Conservation (phyloP, 345 rosid species). For the Gossypium stocksii region DNA sequence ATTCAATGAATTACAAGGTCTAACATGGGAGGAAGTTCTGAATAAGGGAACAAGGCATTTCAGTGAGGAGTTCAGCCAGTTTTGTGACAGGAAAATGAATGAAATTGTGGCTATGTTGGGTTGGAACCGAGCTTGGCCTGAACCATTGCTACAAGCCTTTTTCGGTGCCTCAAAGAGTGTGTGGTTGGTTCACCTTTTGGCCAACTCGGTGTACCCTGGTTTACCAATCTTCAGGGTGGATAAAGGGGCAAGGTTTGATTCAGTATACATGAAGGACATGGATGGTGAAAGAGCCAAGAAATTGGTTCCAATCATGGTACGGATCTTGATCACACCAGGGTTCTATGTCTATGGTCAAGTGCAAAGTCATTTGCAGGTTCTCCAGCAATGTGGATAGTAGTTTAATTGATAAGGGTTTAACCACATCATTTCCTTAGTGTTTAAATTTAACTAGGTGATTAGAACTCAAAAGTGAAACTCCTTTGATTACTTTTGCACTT, state of each 20-base stretch:
- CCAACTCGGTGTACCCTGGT: constrained; percentile 84
- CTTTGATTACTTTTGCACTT: too few relatives aligned
- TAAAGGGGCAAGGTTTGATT: constrained; percentile 52
- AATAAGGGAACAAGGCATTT: constrained; percentile 83
- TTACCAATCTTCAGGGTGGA: constrained; percentile 73
- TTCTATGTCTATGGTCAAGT: constrained; percentile 84
- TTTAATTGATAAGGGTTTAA: constrained; percentile 20
- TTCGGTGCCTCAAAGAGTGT: constrained; percentile 78
- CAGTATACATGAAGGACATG: constrained; percentile 78
- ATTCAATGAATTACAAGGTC: constrained; percentile 46
- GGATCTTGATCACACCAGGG: constrained; percentile 85
- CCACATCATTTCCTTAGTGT: constrained; percentile 20
- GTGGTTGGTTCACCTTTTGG: constrained; percentile 85
- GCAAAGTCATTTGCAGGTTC: constrained; percentile 84
- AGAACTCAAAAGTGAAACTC: too few relatives aligned
- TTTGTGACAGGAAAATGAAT: constrained; percentile 89
- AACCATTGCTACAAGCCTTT: constrained; percentile 73
- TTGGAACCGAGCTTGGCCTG: constrained; percentile 88
- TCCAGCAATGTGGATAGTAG: constrained; percentile 23
- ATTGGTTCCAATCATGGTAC: constrained; percentile 49
- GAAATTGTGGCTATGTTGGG: constrained; percentile 78
- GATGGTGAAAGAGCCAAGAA: constrained; percentile 55
- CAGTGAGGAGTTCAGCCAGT: constrained; percentile 79
- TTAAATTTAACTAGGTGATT: not conserved
- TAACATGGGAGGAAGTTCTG: constrained; percentile 87